phyloP scores from a whole-genome alignment of 495 filamentous ascomycete genomes.

The Daldinia childiae region DNA sequence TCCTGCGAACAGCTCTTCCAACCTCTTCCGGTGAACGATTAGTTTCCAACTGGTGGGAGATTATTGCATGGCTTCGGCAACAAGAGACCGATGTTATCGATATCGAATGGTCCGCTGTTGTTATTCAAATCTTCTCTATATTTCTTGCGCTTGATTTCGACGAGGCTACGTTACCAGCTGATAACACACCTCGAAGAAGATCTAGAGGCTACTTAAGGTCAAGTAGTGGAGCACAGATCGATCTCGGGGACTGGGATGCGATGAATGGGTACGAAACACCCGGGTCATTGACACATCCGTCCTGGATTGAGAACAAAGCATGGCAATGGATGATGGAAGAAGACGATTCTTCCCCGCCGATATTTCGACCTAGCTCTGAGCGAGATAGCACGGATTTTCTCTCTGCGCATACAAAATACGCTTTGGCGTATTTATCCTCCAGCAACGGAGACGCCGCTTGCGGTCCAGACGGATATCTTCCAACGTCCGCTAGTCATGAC shows the following conservation, averaged over 20 bases:
- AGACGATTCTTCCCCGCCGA: constrained; percentile 45
- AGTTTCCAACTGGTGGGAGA: constrained; percentile 78
- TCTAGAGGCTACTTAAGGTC: constrained; percentile 44
- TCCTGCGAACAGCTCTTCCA: constrained; percentile 70
- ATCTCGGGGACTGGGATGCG: constrained; percentile 50
- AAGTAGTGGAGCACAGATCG: constrained; percentile 45
- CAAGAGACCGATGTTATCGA: constrained; percentile 62
- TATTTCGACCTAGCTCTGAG: constrained; percentile 36
- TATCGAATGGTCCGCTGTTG: constrained; percentile 80
- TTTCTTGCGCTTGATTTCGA: constrained; percentile 52
- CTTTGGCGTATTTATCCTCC: constrained; percentile 63
- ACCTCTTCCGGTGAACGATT: constrained; percentile 70
- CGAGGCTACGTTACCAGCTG: constrained; percentile 27
- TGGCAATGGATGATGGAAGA: constrained; percentile 81
- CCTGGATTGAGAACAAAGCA: constrained; percentile 72
- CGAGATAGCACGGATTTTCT: constrained; percentile 54
- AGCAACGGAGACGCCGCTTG: constrained; percentile 59
- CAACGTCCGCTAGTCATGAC: constrained; percentile 65
- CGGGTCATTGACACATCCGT: constrained; percentile 64
- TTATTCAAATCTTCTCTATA: constrained; percentile 71
- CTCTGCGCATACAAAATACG: constrained; percentile 48
- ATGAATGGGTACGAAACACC: constrained; percentile 51
- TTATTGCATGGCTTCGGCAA: constrained; percentile 71
- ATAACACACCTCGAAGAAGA: constrained; percentile 32
- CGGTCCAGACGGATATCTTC: constrained; percentile 67